Conservation (phyloP, 2,329 filamentous ascomycete species). For the Ophiostoma perfectum region DNA sequence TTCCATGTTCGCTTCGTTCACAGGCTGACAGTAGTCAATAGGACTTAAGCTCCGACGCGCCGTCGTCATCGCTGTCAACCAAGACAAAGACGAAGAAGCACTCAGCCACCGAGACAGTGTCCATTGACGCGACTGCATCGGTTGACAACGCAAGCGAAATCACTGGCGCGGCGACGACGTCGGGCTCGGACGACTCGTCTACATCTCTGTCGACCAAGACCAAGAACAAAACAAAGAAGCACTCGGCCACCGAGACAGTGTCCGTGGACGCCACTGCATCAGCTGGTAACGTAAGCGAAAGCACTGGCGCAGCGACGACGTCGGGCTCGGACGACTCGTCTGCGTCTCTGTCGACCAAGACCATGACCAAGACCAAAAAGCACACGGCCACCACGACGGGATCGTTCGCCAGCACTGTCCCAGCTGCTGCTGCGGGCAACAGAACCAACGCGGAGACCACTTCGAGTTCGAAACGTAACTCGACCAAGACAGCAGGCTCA, state of each 20-base stretch:
- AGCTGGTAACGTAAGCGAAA: background rate
- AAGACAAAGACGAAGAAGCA: slow-evolving; percentile 14
- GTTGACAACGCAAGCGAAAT: background rate
- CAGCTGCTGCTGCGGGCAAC: background rate
- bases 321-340: background rate
- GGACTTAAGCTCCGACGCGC: slow-evolving; percentile 15
- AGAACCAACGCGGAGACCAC: background rate
- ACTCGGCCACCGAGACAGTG: background rate
- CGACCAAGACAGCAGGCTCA: slow-evolving; percentile 14
- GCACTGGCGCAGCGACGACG: background rate
- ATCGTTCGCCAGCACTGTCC: slow-evolving; percentile 5
- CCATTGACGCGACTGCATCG: background rate
- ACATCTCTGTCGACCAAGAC: slow-evolving; percentile 7
- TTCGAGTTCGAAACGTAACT: slow-evolving; percentile 19
- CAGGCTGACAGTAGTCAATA: background rate
- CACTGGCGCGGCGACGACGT: background rate
- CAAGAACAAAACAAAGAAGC: slow-evolving; percentile 8
- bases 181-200: background rate
- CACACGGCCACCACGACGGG: background rate
- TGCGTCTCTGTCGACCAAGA: slow-evolving; percentile 14
- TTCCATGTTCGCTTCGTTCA: background rate
- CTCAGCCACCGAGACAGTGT: background rate
- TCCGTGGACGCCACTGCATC: slow-evolving; percentile 11
- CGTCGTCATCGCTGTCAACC: background rate
- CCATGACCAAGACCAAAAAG: slow-evolving; percentile 21